Evolutionary conservation across 257 asterid genomes (phyloP), one percentile per base, ranked within the genome.

Genomic region (Nicotiana tomentosiformis): DNA sequence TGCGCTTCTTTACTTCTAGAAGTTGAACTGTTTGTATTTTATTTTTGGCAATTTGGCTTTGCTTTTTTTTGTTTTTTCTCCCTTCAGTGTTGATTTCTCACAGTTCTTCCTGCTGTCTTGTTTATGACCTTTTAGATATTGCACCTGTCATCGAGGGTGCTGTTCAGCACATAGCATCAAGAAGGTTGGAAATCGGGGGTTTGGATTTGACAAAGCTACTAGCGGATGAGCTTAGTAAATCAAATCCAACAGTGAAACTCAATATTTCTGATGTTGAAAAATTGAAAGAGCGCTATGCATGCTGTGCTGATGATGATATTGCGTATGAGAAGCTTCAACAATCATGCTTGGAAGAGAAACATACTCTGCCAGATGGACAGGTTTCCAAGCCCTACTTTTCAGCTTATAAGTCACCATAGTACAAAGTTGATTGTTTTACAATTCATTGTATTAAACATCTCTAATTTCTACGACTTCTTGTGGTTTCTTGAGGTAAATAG

Each of bases 131-230:
- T 78, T 67, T 93, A 92, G 99, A 95, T 89, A 94, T 96, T 88
- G 98, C 99, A 62, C 93, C 98, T 60, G 98, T 96, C 43, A 93
- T 96, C 81, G 99, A 96, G 85, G 99, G 99, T 82, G 99, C 97
- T 11, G 98, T 96, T 84, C 99, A 96, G 87, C 97, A 92, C 86
- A 91, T 96, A 83, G 97, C 99, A 66, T 96, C 98, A 20, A 90
- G 98, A 90, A 92, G 99, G 89, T 84, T 94, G 85, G 99, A 96
- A 83, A 62, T 94, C 5, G 99, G 98, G 81, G 98, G 99, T 70
- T 80, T 90, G 90, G 98, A 95, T 85, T 87, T 95, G 86, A 94
- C 98, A 55, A 93, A 87, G 78, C 88, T 95, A 67, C 88, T 95
- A 64, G 89, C 90, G 62, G 84, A 86, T 81, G 93, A 95, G 76